A percentile compares a stretch with the other conserved stretches of the same genome.
Evolutionary conservation across 805 yeast species (phyloP).

Genomic region (Pichia cabralensis): DNA sequence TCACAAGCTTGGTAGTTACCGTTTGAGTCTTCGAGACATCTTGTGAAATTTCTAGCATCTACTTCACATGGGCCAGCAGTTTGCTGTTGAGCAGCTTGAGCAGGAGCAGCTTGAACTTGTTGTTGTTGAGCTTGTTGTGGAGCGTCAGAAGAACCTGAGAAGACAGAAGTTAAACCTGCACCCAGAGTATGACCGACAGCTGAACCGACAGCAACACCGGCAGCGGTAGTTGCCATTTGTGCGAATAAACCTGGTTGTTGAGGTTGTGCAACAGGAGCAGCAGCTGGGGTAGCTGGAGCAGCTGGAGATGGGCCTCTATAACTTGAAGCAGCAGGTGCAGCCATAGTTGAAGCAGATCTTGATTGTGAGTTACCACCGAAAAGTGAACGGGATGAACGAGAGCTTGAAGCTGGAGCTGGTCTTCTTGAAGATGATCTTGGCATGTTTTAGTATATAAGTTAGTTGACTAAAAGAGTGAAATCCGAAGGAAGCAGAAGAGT

Average conservation of each 20-base stretch:
- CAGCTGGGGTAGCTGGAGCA: conserved; percentile 28
- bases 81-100: conserved; percentile 24
- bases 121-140: conserved; percentile 34
- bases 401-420: conserved; percentile 31
- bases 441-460: conserved; percentile 13
- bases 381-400: conserved; percentile 21
- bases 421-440: conserved; percentile 30
- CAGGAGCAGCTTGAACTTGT: conserved; percentile 21
- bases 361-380: conserved; percentile 30
- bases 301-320: conserved; percentile 39
- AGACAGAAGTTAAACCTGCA: conserved; percentile 84
- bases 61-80: conserved; percentile 65
- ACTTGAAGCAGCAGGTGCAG: conserved; percentile 38
- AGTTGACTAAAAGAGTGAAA: too few species aligned
- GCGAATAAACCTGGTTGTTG: conserved; percentile 80
- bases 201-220: conserved; percentile 99
- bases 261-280: conserved; percentile 38
- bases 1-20: conserved; percentile 98
- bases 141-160: conserved; percentile 58
- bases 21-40: conserved; percentile 85
- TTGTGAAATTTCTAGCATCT: conserved; percentile 91
- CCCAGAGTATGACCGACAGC: conserved; percentile 95
- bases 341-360: conserved; percentile 72
- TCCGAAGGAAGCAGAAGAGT: too few species aligned
- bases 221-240: conserved; percentile 98